A percentile compares a stretch with the other conserved stretches of the same genome.
phyloP scores from a whole-genome alignment of 192 early-diverging fungal genomes.

The Glomus cerebriforme region DNA sequence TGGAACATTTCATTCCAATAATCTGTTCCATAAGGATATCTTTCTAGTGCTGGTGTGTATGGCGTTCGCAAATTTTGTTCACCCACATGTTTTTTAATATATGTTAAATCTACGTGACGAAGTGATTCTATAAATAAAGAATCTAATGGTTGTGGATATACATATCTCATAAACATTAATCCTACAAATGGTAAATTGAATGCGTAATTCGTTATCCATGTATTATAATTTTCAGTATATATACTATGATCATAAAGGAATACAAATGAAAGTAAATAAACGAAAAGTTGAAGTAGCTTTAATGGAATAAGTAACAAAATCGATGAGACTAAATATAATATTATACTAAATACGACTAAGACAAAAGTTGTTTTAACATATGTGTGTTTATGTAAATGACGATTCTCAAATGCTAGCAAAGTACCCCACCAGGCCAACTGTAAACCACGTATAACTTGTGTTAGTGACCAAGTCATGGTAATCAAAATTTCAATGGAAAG shows the following conservation, averaged over 20 bases:
- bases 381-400: constrained; percentile 26
- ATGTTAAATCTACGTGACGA: constrained; percentile 42
- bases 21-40: constrained; percentile 37
- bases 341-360: neutral
- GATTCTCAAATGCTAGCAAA: constrained; percentile 22
- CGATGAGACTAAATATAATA: constrained; percentile 11
- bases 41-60: constrained; percentile 42
- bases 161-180: constrained; percentile 55
- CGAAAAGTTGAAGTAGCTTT: constrained; percentile 15
- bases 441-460: constrained; percentile 20
- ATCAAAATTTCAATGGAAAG: neutral
- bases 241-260: neutral
- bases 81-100: constrained; percentile 40
- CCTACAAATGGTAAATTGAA: constrained; percentile 48
- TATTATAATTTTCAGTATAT: neutral
- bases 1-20: constrained; percentile 55
- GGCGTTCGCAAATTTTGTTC: constrained; percentile 41
- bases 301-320: constrained; percentile 16
- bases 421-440: constrained; percentile 27
- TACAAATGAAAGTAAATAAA: constrained; percentile 10
- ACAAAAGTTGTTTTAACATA: constrained; percentile 1
- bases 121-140: constrained; percentile 59
- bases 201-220: constrained; percentile 11
- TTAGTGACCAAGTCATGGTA: constrained; percentile 23
- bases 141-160: constrained; percentile 63